A percentile compares a stretch with the other conserved stretches of the same genome.
phyloP scores from a whole-genome alignment of 768 basidiomycete genomes.

The Chlorophyllum brunneum region DNA sequence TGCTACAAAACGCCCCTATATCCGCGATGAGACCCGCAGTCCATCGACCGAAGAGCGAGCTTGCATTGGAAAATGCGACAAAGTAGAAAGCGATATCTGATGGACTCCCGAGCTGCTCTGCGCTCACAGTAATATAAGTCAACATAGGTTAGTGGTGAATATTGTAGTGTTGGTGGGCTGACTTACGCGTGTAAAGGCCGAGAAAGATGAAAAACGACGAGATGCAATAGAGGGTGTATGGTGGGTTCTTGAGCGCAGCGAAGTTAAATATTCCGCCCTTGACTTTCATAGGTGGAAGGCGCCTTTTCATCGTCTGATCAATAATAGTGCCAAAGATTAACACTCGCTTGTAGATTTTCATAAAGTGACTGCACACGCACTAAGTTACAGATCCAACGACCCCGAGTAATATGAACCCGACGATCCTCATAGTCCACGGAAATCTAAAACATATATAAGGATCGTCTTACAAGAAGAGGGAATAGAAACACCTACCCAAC shows the following conservation, averaged over 20 bases:
- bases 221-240: constrained; percentile 55
- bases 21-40: constrained; percentile 52
- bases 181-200: constrained; percentile 62
- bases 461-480: neutral
- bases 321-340: neutral
- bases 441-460: constrained; percentile 41
- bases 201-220: constrained; percentile 60
- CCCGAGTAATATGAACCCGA: constrained; percentile 58
- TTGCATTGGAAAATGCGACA: constrained; percentile 64
- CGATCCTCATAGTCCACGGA: constrained; percentile 69
- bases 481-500: constrained; percentile 35
- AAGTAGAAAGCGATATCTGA: constrained; percentile 58
- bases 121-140: constrained; percentile 64
- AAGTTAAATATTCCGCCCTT: constrained; percentile 58
- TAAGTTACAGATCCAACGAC: constrained; percentile 51
- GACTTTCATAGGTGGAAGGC: constrained; percentile 50
- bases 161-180: neutral
- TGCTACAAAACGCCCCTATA: constrained; percentile 44
- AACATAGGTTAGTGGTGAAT: constrained; percentile 22
- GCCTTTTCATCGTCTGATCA: constrained; percentile 39
- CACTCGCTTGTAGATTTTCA: neutral
- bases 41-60: constrained; percentile 60
- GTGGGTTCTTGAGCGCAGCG: constrained; percentile 44
- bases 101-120: constrained; percentile 45
- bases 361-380: constrained; percentile 22